These are phyloP conservation scores for Flaveria bidentis DNA, from an alignment of 129 eudicot genomes.

Conservation along the genomic window DNA sequence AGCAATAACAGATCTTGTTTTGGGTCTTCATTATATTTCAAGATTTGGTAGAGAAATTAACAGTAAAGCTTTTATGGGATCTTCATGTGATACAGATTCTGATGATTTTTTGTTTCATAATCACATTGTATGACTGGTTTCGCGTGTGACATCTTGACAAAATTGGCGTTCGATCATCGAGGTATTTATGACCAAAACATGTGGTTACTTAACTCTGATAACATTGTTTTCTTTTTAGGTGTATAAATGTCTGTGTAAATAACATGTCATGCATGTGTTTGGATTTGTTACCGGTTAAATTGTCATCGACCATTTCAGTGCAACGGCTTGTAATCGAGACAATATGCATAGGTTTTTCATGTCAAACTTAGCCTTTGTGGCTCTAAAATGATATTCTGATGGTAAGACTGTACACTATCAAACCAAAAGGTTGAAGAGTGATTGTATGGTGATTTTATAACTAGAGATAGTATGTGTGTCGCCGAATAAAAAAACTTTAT, in stretches of 20 bases:
- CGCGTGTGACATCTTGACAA: not conserved
- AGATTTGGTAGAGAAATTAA: slow-evolving; percentile 58
- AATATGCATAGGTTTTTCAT: too few relatives aligned
- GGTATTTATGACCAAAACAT: not conserved
- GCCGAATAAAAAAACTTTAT: too few relatives aligned
- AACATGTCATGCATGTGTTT: not conserved
- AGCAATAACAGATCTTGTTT: slow-evolving; percentile 67
- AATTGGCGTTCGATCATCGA: not conserved
- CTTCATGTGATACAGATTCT: slow-evolving; percentile 31
- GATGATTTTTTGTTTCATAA: slow-evolving; percentile 38
- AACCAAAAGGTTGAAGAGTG: too few relatives aligned
- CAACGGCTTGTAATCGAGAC: too few relatives aligned
- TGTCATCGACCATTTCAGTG: not conserved
- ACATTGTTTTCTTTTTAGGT: not conserved
- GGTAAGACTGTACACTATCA: too few relatives aligned
- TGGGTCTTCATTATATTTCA: slow-evolving; percentile 75
- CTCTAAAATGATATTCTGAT: too few relatives aligned
- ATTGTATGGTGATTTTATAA: too few relatives aligned
- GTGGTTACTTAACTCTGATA: not conserved
- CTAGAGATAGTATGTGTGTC: too few relatives aligned
- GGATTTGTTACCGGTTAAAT: not conserved
- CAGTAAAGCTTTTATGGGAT: slow-evolving; percentile 45
- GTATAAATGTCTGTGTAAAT: slow-evolving; percentile 2
- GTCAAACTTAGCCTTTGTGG: too few relatives aligned
- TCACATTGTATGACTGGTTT: slow-evolving; percentile 14